phyloP scores from a whole-genome alignment of 140 eudicot genomes.

The Stevia rebaudiana region DNA sequence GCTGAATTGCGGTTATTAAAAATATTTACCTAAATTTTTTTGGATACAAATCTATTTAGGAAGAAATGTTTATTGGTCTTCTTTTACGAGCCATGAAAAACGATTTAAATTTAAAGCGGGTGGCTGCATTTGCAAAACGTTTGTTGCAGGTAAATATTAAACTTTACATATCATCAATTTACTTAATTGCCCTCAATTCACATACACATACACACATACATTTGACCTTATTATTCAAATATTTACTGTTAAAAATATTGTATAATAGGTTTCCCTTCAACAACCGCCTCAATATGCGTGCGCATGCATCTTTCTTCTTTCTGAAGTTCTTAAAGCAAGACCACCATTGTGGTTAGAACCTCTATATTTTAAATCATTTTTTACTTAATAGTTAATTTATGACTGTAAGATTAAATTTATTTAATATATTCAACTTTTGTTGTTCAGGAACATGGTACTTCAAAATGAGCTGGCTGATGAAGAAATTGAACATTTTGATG shows the following conservation, averaged over 20 bases:
- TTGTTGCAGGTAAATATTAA: constrained; percentile 71
- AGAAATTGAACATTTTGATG: constrained; percentile 91
- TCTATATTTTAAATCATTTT: not conserved
- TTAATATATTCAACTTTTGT: not conserved
- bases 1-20: not conserved
- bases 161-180: constrained; percentile 1
- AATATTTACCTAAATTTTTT: not conserved
- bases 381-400: not conserved
- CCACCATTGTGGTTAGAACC: constrained; percentile 82
- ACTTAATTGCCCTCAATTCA: not conserved
- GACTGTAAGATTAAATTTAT: not conserved
- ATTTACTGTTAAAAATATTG: constrained; percentile 9
- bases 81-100: constrained; percentile 81
- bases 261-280: constrained; percentile 84
- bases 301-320: constrained; percentile 87
- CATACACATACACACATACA: not conserved
- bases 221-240: constrained; percentile 1
- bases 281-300: constrained; percentile 98
- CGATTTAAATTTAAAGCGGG: constrained; percentile 79
- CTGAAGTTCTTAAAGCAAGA: constrained; percentile 91
- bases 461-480: constrained; percentile 89
- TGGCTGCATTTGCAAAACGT: constrained; percentile 92
- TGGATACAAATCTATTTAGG: constrained; percentile 39
- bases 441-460: constrained; percentile 72
- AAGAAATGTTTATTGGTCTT: constrained; percentile 85